These are phyloP conservation scores for Spiromastix sp. DNA, from an alignment of 2,329 filamentous ascomycete genomes.

Conservation along the genomic window DNA sequence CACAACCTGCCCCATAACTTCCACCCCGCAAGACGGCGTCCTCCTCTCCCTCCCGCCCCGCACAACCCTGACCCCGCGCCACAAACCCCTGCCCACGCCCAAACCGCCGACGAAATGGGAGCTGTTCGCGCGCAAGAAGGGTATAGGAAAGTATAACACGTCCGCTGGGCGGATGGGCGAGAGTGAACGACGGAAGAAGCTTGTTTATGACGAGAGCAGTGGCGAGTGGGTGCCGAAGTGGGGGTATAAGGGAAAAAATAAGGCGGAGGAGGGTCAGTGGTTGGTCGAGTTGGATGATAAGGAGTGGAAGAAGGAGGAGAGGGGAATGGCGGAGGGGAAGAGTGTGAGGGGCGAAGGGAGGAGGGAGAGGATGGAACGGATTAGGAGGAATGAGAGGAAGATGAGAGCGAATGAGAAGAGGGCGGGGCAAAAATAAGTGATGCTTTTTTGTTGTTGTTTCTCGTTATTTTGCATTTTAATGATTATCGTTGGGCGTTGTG, in stretches of 20 bases:
- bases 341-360: slow-evolving; percentile 53
- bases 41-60: slow-evolving; percentile 66
- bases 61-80: slow-evolving; percentile 66
- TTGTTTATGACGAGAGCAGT: slow-evolving; percentile 72
- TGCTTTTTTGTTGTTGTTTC: slow-evolving; percentile 12
- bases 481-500: too few relatives aligned
- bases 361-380: slow-evolving; percentile 60
- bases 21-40: slow-evolving; percentile 55
- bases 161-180: slow-evolving; percentile 31
- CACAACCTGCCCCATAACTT: slow-evolving; percentile 69
- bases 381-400: slow-evolving; percentile 51
- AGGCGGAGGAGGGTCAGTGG: slow-evolving; percentile 74
- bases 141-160: slow-evolving; percentile 75
- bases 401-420: slow-evolving; percentile 56
- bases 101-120: slow-evolving; percentile 91
- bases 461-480: too few relatives aligned
- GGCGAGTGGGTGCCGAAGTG: slow-evolving; percentile 90
- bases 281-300: slow-evolving; percentile 83
- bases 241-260: slow-evolving; percentile 88
- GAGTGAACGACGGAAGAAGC: slow-evolving; percentile 52
- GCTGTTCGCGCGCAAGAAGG: slow-evolving; percentile 92
- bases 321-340: slow-evolving; percentile 43
- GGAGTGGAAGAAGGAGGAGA: slow-evolving; percentile 56
- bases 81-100: slow-evolving; percentile 77
- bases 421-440: slow-evolving; percentile 10